These are phyloP conservation scores for Candida alai DNA, from an alignment of 805 yeast species.

Conservation along the genomic window DNA sequence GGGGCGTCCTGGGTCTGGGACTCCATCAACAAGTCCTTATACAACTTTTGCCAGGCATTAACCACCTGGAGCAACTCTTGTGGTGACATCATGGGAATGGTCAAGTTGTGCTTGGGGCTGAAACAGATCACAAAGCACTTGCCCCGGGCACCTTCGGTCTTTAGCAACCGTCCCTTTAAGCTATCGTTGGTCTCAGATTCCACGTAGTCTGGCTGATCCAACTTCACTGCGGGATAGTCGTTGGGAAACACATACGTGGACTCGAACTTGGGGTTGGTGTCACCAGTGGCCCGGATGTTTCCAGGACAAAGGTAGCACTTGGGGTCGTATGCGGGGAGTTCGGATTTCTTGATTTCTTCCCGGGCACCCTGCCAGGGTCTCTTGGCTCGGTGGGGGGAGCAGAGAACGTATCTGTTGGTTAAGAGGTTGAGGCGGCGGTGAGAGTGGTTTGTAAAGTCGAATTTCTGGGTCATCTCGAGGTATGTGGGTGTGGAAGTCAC, in stretches of 20 bases:
- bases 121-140: constrained; percentile 71
- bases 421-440: constrained; percentile 71
- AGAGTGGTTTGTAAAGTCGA: constrained; percentile 54
- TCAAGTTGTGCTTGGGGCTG: constrained; percentile 63
- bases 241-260: constrained; percentile 59
- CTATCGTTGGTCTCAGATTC: constrained; percentile 14
- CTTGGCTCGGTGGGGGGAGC: constrained; percentile 74
- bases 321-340: constrained; percentile 54
- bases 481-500: constrained; percentile 18
- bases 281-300: constrained; percentile 61
- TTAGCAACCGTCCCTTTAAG: constrained; percentile 44
- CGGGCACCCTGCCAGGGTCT: constrained; percentile 81
- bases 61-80: constrained; percentile 47
- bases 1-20: constrained; percentile 38
- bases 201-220: constrained; percentile 48
- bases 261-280: constrained; percentile 52
- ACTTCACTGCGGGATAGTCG: constrained; percentile 68
- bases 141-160: constrained; percentile 59
- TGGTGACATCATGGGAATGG: constrained; percentile 57
- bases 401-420: constrained; percentile 63
- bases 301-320: constrained; percentile 74
- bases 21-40: constrained; percentile 39
- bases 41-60: constrained; percentile 56
- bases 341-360: constrained; percentile 43
- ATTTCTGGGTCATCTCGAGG: constrained; percentile 21